These are phyloP conservation scores for Fusarium sp. DNA, from an alignment of 2,329 filamentous ascomycete species.

Conservation along the genomic window DNA sequence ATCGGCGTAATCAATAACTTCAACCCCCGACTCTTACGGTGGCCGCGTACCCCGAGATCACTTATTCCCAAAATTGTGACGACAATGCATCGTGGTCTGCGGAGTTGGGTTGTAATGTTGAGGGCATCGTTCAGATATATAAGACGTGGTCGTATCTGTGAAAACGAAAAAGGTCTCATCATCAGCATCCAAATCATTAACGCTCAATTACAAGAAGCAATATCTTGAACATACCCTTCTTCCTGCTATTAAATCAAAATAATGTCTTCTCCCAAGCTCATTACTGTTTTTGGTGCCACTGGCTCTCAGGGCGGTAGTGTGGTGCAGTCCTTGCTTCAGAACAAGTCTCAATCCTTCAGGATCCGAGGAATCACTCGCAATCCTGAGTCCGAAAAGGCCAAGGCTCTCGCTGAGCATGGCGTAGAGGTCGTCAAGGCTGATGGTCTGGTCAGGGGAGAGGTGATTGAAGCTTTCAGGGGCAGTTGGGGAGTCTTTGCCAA, in stretches of 20 bases:
- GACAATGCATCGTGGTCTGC: neutral
- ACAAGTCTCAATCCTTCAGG: slow-evolving; percentile 41
- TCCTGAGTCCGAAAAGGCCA: slow-evolving; percentile 44
- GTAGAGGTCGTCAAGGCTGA: slow-evolving; percentile 49
- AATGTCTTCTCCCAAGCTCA: slow-evolving; percentile 44
- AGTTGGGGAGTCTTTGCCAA: slow-evolving; percentile 50
- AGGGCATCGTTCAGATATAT: slow-evolving; percentile 21
- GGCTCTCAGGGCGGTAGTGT: slow-evolving; percentile 48
- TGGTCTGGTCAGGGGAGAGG: slow-evolving; percentile 38
- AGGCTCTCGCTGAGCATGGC: slow-evolving; percentile 37
- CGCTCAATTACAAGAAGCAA: neutral
- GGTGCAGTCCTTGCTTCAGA: slow-evolving; percentile 45
- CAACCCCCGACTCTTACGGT: slow-evolving; percentile 17
- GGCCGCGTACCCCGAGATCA: slow-evolving; percentile 17
- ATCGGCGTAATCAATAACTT: slow-evolving; percentile 28
- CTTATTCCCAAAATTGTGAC: slow-evolving; percentile 1
- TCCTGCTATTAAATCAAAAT: neutral
- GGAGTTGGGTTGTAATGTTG: slow-evolving; percentile 12
- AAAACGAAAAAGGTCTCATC: neutral
- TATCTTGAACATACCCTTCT: neutral
- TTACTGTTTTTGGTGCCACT: slow-evolving; percentile 49
- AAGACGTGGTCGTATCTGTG: neutral
- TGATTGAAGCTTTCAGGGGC: slow-evolving; percentile 44
- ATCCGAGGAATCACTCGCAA: slow-evolving; percentile 47
- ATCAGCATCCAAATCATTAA: slow-evolving; percentile 22